These are phyloP conservation scores for Colletotrichum sp. DNA, from an alignment of 2,329 filamentous ascomycete species.

Conservation along the genomic window DNA sequence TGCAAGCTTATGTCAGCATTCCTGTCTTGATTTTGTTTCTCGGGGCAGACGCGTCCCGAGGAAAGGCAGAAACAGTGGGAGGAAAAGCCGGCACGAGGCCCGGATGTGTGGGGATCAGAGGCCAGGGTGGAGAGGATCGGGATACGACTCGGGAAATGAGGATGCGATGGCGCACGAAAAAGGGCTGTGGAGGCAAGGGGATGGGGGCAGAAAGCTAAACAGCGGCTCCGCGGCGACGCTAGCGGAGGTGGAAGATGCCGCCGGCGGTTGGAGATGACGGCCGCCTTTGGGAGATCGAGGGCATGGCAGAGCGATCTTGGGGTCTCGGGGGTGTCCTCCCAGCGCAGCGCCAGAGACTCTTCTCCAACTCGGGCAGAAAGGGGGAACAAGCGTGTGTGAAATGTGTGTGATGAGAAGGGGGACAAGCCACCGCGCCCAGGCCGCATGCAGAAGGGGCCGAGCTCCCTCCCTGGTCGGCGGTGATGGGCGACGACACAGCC, in stretches of 20 bases:
- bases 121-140: not conserved
- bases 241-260: conserved; percentile 16
- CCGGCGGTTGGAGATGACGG: not conserved
- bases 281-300: conserved; percentile 16
- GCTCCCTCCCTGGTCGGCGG: conserved; percentile 13
- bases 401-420: not conserved
- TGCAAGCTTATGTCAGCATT: conserved; percentile 3
- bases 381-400: not conserved
- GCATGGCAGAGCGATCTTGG: conserved; percentile 1
- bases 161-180: conserved; percentile 5
- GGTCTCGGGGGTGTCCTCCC: not conserved
- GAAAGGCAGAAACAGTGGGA: not conserved
- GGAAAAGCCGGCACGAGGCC: not conserved
- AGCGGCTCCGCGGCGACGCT: conserved; percentile 5
- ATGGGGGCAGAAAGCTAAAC: not conserved
- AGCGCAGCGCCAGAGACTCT: not conserved
- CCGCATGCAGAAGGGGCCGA: conserved; percentile 21
- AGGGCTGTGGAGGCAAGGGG: not conserved
- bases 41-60: not conserved
- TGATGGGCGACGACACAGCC: conserved; percentile 15
- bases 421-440: conserved; percentile 21
- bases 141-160: conserved; percentile 20
- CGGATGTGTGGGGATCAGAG: conserved; percentile 14
- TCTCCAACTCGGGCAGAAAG: not conserved
- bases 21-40: not conserved